Evolutionary conservation across 129 eudicot genomes (phyloP).

Genomic region (Helianthus tuberosus): DNA sequence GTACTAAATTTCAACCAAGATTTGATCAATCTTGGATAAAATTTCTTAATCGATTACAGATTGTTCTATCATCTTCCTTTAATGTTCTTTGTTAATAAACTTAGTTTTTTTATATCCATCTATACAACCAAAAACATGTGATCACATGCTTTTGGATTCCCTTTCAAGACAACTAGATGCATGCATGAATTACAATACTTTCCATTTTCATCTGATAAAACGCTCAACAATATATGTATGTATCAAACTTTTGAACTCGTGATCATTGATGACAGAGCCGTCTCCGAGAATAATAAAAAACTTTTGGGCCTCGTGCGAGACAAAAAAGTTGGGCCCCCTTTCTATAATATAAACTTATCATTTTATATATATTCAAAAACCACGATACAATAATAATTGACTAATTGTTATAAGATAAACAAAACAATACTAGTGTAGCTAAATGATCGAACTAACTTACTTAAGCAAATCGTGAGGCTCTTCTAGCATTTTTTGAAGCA

Average conservation of each 20-base stretch:
- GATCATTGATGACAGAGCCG: conserved; percentile 8
- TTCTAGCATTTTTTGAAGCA: too few species aligned
- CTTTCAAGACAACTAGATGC: conserved; percentile 30
- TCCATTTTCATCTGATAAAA: conserved; percentile 18
- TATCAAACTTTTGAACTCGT: conserved; percentile 9
- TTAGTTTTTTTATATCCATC: not conserved
- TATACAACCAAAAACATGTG: conserved; percentile 14
- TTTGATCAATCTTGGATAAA: not conserved
- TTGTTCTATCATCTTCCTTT: conserved; percentile 9
- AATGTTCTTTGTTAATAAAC: conserved; percentile 13
- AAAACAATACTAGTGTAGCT: too few species aligned
- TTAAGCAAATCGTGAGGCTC: too few species aligned
- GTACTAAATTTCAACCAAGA: not conserved
- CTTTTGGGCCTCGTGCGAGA: too few species aligned
- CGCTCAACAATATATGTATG: conserved; percentile 11
- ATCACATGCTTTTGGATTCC: conserved; percentile 39
- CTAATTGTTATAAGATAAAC: too few species aligned
- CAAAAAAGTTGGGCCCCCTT: too few species aligned
- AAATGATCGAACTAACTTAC: too few species aligned
- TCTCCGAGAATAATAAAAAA: too few species aligned
- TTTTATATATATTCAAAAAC: too few species aligned
- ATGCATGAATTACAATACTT: conserved; percentile 29
- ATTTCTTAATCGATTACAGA: not conserved
- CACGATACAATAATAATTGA: too few species aligned
- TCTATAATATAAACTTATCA: too few species aligned